Evolutionary conservation across 2,329 filamentous ascomycete genomes (phyloP).

Genomic region (Colletotrichum sp.): DNA sequence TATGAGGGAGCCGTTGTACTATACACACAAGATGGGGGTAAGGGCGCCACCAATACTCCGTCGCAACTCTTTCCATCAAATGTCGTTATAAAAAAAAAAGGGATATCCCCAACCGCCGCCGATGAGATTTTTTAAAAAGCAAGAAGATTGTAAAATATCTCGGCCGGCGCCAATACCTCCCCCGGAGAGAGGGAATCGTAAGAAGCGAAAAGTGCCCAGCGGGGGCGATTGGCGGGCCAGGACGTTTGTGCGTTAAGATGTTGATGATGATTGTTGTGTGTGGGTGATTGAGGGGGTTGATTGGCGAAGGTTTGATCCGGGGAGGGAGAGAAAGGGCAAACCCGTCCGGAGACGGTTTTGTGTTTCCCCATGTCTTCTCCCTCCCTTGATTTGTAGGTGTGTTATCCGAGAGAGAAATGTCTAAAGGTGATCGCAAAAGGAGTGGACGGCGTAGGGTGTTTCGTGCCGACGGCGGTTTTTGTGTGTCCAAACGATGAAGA

Average conservation of each 20-base stretch:
- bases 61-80: constrained; percentile 14
- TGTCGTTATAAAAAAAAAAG: constrained; percentile 6
- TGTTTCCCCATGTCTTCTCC: background rate
- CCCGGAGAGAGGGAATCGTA: background rate
- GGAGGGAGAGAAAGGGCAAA: background rate
- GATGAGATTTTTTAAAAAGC: background rate
- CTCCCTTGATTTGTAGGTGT: background rate
- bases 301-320: background rate
- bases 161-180: background rate
- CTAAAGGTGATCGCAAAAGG: constrained; percentile 30
- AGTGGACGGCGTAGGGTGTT: constrained; percentile 43
- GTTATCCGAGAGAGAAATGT: constrained; percentile 10
- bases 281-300: background rate
- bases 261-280: background rate
- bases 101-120: background rate
- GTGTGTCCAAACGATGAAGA: constrained; percentile 28
- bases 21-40: constrained; percentile 15
- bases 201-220: constrained; percentile 1
- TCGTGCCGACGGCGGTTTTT: constrained; percentile 24
- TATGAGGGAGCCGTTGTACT: constrained; percentile 15
- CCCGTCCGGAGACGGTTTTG: background rate
- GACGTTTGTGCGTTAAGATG: background rate
- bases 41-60: constrained; percentile 9
- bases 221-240: background rate
- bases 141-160: background rate